These are phyloP conservation scores for Wickerhamomyces hampshirensis DNA, from an alignment of 805 yeast species.

Conservation along the genomic window DNA sequence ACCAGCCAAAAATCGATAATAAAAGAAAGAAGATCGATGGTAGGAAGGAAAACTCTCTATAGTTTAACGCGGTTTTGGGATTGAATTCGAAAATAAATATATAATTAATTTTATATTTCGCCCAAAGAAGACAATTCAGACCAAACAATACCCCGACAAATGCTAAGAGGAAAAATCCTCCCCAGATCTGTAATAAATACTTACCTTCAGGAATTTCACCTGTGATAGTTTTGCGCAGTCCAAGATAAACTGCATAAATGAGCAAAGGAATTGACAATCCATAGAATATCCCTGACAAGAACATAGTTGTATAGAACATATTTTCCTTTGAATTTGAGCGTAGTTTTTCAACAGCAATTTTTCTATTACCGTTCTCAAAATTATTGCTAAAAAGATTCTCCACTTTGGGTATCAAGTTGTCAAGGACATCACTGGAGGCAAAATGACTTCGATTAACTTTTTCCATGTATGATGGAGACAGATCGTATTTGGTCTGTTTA, in stretches of 20 bases:
- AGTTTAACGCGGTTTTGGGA: conserved; percentile 59
- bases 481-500: conserved; percentile 50
- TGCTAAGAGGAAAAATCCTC: conserved; percentile 69
- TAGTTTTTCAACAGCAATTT: conserved; percentile 61
- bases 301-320: conserved; percentile 38
- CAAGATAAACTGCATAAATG: conserved; percentile 50
- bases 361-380: conserved; percentile 69
- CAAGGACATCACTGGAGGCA: conserved; percentile 60
- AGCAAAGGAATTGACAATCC: conserved; percentile 73
- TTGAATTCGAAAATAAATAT: conserved; percentile 89
- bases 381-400: conserved; percentile 64
- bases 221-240: conserved; percentile 37
- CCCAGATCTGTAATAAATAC: conserved; percentile 83
- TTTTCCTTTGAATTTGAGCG: conserved; percentile 40
- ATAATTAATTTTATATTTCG: conserved; percentile 73
- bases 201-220: conserved; percentile 49
- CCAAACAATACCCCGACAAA: conserved; percentile 63
- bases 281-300: conserved; percentile 58
- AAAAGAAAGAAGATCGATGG: conserved; percentile 57
- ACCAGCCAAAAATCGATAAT: conserved; percentile 62
- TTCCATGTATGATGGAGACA: conserved; percentile 47
- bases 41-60: conserved; percentile 57
- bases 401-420: conserved; percentile 52
- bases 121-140: conserved; percentile 70
- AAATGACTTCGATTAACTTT: conserved; percentile 56